A percentile compares a stretch with the other conserved stretches of the same genome.
phyloP scores from a whole-genome alignment of 306 rosid species.

The Pyrus communis region DNA sequence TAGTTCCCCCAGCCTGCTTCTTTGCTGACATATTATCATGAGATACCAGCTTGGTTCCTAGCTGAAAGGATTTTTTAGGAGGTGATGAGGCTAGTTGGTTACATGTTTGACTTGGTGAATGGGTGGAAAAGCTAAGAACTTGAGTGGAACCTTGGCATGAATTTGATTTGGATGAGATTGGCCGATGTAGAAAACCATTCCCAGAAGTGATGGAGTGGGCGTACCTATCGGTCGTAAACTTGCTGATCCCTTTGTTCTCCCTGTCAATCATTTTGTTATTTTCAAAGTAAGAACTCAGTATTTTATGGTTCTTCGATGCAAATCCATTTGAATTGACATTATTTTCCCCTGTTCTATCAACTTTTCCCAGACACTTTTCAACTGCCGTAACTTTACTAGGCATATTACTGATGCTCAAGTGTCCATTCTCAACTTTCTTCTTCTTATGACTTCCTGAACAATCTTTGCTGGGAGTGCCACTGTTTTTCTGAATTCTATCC shows the following conservation, averaged over 20 bases:
- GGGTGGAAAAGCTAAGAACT: slow-evolving; percentile 6
- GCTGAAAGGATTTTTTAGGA: slow-evolving; percentile 5
- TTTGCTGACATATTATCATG: slow-evolving; percentile 1
- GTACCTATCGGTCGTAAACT: slow-evolving; percentile 17
- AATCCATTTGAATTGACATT: slow-evolving; percentile 11
- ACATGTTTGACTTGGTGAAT: slow-evolving; percentile 2
- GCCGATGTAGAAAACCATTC: slow-evolving; percentile 20
- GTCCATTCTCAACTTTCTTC: slow-evolving; percentile 32
- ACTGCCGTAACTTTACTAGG: slow-evolving; percentile 19
- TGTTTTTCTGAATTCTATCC: slow-evolving; percentile 26
- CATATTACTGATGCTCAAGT: slow-evolving; percentile 23
- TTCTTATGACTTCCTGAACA: slow-evolving; percentile 32
- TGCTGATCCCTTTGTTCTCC: slow-evolving; percentile 13
- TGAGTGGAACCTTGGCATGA: slow-evolving; percentile 13
- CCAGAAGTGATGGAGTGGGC: slow-evolving; percentile 23
- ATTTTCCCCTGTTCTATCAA: slow-evolving; percentile 9
- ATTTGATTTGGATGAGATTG: slow-evolving; percentile 15
- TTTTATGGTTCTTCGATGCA: slow-evolving; percentile 20
- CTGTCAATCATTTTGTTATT: slow-evolving; percentile 17
- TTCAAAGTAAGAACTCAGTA: slow-evolving; percentile 24
- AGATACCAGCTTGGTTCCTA: slow-evolving; percentile 13
- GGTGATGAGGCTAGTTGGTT: slow-evolving; percentile 11
- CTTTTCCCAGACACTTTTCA: slow-evolving; percentile 21
- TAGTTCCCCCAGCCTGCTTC: slow-evolving; percentile 1
- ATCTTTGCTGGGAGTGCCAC: slow-evolving; percentile 15